A percentile compares a stretch with the other conserved stretches of the same genome.
phyloP scores from a whole-genome alignment of 495 filamentous ascomycete genomes.

The Trichoderma erinaceum region DNA sequence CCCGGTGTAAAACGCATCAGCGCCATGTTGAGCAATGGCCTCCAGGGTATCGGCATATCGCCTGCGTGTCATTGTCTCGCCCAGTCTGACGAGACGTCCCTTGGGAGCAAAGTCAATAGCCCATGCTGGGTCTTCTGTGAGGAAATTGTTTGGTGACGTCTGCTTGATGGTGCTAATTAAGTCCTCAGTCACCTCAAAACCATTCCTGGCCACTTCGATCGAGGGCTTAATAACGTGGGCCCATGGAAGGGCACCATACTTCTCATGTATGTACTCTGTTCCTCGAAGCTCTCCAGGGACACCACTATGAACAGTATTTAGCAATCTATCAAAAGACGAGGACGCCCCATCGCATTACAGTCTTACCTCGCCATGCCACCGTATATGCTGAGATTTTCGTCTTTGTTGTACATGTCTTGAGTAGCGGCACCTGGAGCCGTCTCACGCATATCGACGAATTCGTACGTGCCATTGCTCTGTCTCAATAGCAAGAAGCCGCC shows the following conservation, averaged over 20 bases:
- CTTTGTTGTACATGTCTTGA: conserved; percentile 67
- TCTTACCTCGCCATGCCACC: conserved; percentile 58
- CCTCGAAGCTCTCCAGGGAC: conserved; percentile 76
- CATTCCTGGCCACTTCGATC: conserved; percentile 61
- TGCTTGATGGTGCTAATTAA: conserved; percentile 56
- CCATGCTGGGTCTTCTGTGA: conserved; percentile 63
- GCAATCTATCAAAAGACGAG: not conserved
- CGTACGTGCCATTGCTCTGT: conserved; percentile 50
- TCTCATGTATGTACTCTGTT: conserved; percentile 61
- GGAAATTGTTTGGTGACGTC: conserved; percentile 38
- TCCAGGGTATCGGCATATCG: conserved; percentile 72
- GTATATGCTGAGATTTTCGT: conserved; percentile 33
- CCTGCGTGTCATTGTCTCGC: conserved; percentile 65
- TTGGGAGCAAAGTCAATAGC: conserved; percentile 79
- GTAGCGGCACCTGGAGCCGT: conserved; percentile 70
- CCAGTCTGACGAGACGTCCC: conserved; percentile 48
- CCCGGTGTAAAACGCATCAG: conserved; percentile 69
- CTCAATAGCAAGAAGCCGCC: conserved; percentile 77
- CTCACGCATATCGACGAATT: conserved; percentile 76
- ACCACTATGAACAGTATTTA: conserved; percentile 41
- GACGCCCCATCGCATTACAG: not conserved
- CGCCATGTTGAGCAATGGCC: conserved; percentile 55
- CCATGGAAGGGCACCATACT: conserved; percentile 69
- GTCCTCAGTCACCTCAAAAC: conserved; percentile 59
- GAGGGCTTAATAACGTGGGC: conserved; percentile 57